Evolutionary conservation across 2,329 filamentous ascomycete species (phyloP), one percentile per base, ranked within the genome.

Genomic region (Pseudocercospora eumusae): DNA sequence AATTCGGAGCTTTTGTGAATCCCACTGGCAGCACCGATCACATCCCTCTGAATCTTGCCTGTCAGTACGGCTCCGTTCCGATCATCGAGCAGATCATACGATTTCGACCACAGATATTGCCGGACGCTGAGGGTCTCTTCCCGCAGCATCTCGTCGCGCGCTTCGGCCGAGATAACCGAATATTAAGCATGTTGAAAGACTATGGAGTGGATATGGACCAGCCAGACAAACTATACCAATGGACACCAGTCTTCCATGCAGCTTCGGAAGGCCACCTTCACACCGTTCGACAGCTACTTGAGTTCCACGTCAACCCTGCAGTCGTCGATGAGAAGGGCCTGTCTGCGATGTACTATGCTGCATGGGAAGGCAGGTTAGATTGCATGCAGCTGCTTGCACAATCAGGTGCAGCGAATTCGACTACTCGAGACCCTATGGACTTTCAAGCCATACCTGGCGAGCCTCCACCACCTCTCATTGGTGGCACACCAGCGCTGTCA

Each of bases 91-190:
- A 96, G 63, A 85, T 99, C 0, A 81, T 99, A 56, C 88, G 90
- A 70, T 87, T 91, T 68, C 87, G 89, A 8, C 92, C 93, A 5
- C 83, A 86, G 60, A 89, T 99, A 62, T 81, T 97, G n/a, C 88
- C 95, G 8, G 95, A 99, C 77, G 95, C 95, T 1, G 95, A 99
- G 80, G 95, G 95, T 0, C 81, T 99, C 10, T 99, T 91, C 73
- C 95, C 95, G n/a, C 95, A 98, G 74, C 95, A 99, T 77, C 84
- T 98, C 33, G 93, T 98, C 20, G 93, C 95, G 23, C 86, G 95
- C 59, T 95, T 93, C 28, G 92, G 92, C 2, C 88, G 93, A 72
- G 90, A 87, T 0, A 90, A 92, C 0, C 83, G 91, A 59, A 84
- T 97, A 27, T 82, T 98, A 10, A 79, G 93, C 13, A 82, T 97